Evolutionary conservation across 2,329 filamentous ascomycete species (phyloP).

Genomic region (Penicillium sp.): DNA sequence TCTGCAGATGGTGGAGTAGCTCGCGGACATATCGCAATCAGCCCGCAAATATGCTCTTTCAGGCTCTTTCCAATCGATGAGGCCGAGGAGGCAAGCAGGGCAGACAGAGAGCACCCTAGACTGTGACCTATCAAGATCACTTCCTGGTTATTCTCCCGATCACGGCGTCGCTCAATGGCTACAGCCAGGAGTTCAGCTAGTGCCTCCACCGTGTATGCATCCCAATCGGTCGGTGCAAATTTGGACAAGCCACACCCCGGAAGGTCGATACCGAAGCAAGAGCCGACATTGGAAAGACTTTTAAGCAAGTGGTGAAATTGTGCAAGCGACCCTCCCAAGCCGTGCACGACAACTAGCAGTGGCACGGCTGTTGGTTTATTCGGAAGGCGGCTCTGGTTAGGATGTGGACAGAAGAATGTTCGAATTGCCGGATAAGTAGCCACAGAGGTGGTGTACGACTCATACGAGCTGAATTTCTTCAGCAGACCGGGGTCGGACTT

Average conservation of each 20-base stretch:
- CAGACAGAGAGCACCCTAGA: slow-evolving; percentile 77
- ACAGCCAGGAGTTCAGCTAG: slow-evolving; percentile 69
- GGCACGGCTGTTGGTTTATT: slow-evolving; percentile 68
- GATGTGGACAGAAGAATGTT: slow-evolving; percentile 77
- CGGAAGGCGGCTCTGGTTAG: slow-evolving; percentile 76
- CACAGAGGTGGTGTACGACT: slow-evolving; percentile 65
- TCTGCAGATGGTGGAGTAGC: slow-evolving; percentile 58
- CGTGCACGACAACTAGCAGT: slow-evolving; percentile 85
- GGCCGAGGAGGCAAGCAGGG: slow-evolving; percentile 61
- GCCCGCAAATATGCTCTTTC: slow-evolving; percentile 63
- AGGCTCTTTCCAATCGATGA: slow-evolving; percentile 52
- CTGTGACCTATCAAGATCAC: slow-evolving; percentile 83
- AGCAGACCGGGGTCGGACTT: slow-evolving; percentile 72
- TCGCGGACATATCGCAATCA: slow-evolving; percentile 77
- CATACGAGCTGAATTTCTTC: slow-evolving; percentile 67
- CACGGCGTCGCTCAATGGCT: slow-evolving; percentile 69
- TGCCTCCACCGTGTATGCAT: slow-evolving; percentile 73
- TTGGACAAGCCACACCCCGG: slow-evolving; percentile 82
- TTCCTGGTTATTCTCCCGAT: slow-evolving; percentile 60
- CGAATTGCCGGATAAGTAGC: slow-evolving; percentile 71
- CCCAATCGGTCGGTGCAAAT: slow-evolving; percentile 66
- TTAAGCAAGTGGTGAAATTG: slow-evolving; percentile 80
- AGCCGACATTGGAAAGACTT: slow-evolving; percentile 74
- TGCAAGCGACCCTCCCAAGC: slow-evolving; percentile 83
- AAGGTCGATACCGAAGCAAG: slow-evolving; percentile 82